These are phyloP conservation scores for Backusella tuberculispora DNA, from an alignment of 192 early-diverging fungal species.

Conservation along the genomic window DNA sequence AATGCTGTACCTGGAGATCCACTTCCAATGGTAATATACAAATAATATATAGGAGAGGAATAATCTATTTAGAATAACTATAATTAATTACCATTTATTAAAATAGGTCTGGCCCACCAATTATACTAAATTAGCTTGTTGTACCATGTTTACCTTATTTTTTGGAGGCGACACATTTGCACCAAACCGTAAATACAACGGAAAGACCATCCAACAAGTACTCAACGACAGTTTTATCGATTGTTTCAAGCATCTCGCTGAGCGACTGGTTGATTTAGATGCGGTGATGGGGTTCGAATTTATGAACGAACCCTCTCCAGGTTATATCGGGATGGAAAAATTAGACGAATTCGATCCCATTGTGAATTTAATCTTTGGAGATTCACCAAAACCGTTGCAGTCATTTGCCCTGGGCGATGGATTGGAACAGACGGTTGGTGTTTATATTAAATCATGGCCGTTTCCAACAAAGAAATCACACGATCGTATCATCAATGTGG, in stretches of 20 bases:
- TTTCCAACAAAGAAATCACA: conserved; percentile 65
- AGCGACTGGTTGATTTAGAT: conserved; percentile 64
- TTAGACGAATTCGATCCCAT: conserved; percentile 66
- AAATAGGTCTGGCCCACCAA: conserved; percentile 84
- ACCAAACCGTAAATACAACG: conserved; percentile 65
- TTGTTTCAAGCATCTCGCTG: conserved; percentile 72
- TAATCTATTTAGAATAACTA: neutral
- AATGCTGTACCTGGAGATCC: conserved; percentile 55
- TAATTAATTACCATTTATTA: neutral
- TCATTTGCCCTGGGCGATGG: conserved; percentile 79
- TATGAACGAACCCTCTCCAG: conserved; percentile 58
- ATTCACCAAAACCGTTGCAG: conserved; percentile 72
- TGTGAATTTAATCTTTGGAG: conserved; percentile 70
- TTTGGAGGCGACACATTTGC: conserved; percentile 80
- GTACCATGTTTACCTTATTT: conserved; percentile 87
- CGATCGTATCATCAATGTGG: conserved; percentile 59
- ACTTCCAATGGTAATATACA: conserved; percentile 37
- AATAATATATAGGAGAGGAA: too few species aligned
- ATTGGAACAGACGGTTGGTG: conserved; percentile 69
- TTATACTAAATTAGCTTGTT: conserved; percentile 80
- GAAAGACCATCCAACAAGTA: conserved; percentile 67
- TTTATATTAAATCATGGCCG: conserved; percentile 79
- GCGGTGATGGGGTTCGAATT: conserved; percentile 81
- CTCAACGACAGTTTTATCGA: conserved; percentile 69
- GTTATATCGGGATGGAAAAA: conserved; percentile 72